These are phyloP conservation scores for Tuber brumale DNA, from an alignment of 495 filamentous ascomycete species.

Conservation along the genomic window DNA sequence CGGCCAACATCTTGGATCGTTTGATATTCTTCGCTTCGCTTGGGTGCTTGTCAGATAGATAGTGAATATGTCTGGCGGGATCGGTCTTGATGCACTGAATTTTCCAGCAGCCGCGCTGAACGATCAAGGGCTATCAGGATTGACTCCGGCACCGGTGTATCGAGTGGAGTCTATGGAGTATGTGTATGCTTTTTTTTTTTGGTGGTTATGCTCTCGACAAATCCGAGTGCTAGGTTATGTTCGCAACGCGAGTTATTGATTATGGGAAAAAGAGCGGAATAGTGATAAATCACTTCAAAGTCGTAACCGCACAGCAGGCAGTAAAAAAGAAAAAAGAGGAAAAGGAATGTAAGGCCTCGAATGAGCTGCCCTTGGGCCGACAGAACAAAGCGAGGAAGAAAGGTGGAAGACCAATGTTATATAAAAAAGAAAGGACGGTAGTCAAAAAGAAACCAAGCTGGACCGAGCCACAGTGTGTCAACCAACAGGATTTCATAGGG, in stretches of 20 bases:
- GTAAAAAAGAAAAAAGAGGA: not conserved
- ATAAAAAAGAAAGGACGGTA: constrained; percentile 4
- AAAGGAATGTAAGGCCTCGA: not conserved
- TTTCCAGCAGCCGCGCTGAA: not conserved
- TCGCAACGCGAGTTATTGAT: not conserved
- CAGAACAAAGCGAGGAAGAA: not conserved
- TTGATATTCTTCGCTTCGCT: not conserved
- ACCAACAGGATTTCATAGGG: not conserved
- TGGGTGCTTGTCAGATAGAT: not conserved
- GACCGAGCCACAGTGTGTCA: constrained; percentile 4
- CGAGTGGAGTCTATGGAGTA: not conserved
- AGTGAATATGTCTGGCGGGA: not conserved
- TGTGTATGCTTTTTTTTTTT: not conserved
- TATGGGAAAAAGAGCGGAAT: not conserved
- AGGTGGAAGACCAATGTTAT: not conserved
- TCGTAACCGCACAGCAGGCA: not conserved
- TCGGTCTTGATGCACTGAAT: not conserved
- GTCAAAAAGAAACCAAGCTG: constrained; percentile 5
- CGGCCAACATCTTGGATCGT: constrained; percentile 18
- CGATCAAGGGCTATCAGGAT: not conserved
- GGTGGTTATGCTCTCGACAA: not conserved
- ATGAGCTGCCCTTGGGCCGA: not conserved
- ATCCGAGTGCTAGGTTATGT: not conserved
- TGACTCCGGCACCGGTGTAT: not conserved
- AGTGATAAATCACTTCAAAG: constrained; percentile 7